Conservation (phyloP, 495 filamentous ascomycete species). For the Neurospora sp. region DNA sequence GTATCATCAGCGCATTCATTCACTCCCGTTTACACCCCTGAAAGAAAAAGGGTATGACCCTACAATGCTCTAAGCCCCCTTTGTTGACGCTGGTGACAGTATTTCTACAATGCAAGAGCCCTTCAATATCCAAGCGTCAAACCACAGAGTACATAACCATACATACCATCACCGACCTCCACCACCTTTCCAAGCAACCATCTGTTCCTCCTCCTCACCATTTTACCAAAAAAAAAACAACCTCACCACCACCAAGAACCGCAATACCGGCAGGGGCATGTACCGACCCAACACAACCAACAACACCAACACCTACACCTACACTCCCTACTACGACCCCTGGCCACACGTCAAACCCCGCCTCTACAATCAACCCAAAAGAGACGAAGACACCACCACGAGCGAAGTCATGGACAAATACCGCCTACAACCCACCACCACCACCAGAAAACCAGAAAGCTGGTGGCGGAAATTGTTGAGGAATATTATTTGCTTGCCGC, state of each 20-base stretch:
- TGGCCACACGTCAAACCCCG: not conserved
- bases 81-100: not conserved
- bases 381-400: not conserved
- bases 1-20: not conserved
- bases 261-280: not conserved
- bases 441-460: not conserved
- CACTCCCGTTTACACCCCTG: not conserved
- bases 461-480: not conserved
- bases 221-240: not conserved
- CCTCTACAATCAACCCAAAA: not conserved
- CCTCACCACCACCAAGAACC: not conserved
- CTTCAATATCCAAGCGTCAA: not conserved
- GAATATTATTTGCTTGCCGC: not conserved
- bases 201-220: not conserved
- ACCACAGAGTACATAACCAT: too few relatives aligned
- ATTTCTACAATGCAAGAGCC: not conserved
- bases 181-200: not conserved
- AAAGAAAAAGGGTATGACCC: not conserved
- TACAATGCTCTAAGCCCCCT: not conserved
- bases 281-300: not conserved
- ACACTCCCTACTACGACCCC: not conserved
- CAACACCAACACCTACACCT: not conserved
- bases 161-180: not conserved
- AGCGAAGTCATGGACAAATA: not conserved
- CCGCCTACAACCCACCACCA: not conserved